Base-by-base conservation (phyloP, 1,284 basidiomycete genomes). In the Earliella scabrosa region DNA sequence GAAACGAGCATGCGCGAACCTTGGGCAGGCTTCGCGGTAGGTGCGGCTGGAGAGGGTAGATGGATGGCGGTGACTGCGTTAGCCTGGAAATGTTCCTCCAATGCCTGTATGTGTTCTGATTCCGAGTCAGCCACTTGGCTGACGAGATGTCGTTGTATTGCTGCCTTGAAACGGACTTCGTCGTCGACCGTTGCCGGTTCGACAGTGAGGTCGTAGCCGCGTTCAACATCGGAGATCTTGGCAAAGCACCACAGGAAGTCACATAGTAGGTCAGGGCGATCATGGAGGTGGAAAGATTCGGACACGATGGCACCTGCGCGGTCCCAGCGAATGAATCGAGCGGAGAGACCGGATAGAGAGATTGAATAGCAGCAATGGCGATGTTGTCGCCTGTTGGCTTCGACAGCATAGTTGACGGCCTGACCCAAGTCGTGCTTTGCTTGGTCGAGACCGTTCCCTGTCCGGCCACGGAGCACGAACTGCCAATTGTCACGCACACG, bases 301-400 rank as follows among this genome's bases (percentile, higher is more conserved):
- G 53, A 20, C 0, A 56, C 54, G 24, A 60, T 49, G 1, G 44
- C 47, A 9, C 59, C 59, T 1, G 59, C 47, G 5, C 59, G 54
- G 9, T 60, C 59, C 59, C 59, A 60, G 13, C 59, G 51, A 10
- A 56, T 38, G 26, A 60, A 32, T 2, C 58, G 58, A 3, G 36
- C 48, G 13, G 20, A 11, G 3, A 21, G 14, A 4, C 54, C 51
- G 5, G 34, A 45, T 27, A 60, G 31, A 10, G 41, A 43, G 21
- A 60, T 23, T 4, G 59, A 54, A 24, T 32, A 60, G n/a, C 36
- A 18, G 38, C 2, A 52, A 7, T 36, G 38, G 6, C 58, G 50
- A 20, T 40, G 48, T 26, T 59, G 58, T 7, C 53, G 53, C 39
- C 26, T 38, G 14, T 18, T 38, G 2, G 44, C 24, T 26, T 59